These are phyloP conservation scores for Melastoma malabathricum DNA, from an alignment of 345 rosid species.

Conservation along the genomic window DNA sequence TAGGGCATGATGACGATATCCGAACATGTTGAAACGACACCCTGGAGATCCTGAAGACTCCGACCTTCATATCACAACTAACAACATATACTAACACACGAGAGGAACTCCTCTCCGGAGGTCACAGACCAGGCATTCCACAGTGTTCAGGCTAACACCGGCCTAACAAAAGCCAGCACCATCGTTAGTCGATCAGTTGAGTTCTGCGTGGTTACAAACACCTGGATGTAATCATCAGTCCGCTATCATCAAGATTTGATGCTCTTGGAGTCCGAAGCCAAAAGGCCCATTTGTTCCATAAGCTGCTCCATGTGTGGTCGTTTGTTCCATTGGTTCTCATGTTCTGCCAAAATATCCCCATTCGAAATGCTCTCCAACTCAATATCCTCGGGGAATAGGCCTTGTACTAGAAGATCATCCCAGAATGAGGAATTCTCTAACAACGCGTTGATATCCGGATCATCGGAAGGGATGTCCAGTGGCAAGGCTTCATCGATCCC, in stretches of 20 bases:
- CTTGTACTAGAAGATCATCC: conserved; percentile 37
- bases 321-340: conserved; percentile 38
- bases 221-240: no score
- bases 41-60: no score
- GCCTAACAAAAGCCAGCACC: no score
- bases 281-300: conserved; percentile 77
- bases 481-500: conserved; percentile 29
- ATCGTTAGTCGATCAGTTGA: no score
- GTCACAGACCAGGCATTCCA: no score
- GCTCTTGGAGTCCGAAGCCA: conserved; percentile 36
- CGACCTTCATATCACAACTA: no score
- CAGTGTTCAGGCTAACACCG: no score
- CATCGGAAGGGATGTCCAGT: conserved; percentile 44
- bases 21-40: no score
- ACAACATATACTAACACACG: no score
- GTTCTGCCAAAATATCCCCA: conserved; percentile 20
- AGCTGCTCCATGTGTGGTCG: conserved; percentile 50
- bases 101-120: no score
- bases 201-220: no score
- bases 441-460: conserved; percentile 56
- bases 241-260: conserved; percentile 6
- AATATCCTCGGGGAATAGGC: conserved; percentile 49
- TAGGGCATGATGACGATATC: no score
- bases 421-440: conserved; percentile 39
- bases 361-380: conserved; percentile 28